A percentile compares a stretch with the other conserved stretches of the same genome.
Evolutionary conservation across 2,329 filamentous ascomycete genomes (phyloP).

Genomic region (Fusarium sororula): DNA sequence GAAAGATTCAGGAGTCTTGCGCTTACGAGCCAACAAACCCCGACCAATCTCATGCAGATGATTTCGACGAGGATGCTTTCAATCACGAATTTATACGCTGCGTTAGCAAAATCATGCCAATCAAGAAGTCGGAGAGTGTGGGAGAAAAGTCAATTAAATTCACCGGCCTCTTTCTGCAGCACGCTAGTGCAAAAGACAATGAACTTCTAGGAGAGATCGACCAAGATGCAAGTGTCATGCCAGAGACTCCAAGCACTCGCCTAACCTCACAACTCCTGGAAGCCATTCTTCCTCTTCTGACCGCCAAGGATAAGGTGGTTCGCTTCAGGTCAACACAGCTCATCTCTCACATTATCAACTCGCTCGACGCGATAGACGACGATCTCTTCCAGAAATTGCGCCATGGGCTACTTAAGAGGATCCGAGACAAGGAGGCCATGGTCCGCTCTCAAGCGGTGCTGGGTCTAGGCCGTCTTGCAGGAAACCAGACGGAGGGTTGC

Average conservation of each 20-base stretch:
- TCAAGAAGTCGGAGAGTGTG: slow-evolving; percentile 91
- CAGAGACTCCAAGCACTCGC: slow-evolving; percentile 85
- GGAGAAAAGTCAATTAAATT: slow-evolving; percentile 89
- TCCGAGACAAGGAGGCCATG: slow-evolving; percentile 93
- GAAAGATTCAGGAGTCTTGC: slow-evolving; percentile 91
- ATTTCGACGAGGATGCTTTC: slow-evolving; percentile 87
- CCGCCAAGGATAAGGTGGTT: slow-evolving; percentile 90
- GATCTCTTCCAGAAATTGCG: slow-evolving; percentile 86
- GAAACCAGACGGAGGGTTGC: slow-evolving; percentile 77
- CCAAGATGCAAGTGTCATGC: slow-evolving; percentile 74
- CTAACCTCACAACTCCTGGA: slow-evolving; percentile 79
- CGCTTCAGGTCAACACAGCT: slow-evolving; percentile 91
- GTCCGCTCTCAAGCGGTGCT: slow-evolving; percentile 92
- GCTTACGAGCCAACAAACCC: slow-evolving; percentile 68
- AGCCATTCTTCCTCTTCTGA: slow-evolving; percentile 77
- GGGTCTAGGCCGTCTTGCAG: slow-evolving; percentile 85
- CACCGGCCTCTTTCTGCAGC: slow-evolving; percentile 83
- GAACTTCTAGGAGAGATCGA: slow-evolving; percentile 72
- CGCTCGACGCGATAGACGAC: slow-evolving; percentile 89
- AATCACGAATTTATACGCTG: slow-evolving; percentile 87
- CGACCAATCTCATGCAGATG: slow-evolving; percentile 64
- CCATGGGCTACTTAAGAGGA: slow-evolving; percentile 80
- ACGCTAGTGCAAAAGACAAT: slow-evolving; percentile 75
- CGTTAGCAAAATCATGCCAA: slow-evolving; percentile 80
- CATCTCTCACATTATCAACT: slow-evolving; percentile 91